phyloP scores from a whole-genome alignment of 805 yeast genomes.

The Pichia cephalocereana region DNA sequence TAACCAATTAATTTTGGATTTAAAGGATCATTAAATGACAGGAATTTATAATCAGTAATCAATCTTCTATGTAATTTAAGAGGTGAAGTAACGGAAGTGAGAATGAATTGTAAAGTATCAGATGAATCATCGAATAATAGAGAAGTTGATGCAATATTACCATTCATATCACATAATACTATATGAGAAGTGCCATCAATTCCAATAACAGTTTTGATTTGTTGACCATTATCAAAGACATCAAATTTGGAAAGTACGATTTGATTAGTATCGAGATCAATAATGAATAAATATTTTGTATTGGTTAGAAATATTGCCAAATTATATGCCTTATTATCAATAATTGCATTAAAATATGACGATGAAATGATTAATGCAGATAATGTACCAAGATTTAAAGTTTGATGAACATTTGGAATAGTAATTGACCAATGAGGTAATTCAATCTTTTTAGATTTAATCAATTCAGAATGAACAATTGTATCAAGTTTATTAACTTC shows the following conservation, averaged over 20 bases:
- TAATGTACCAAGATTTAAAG: slow-evolving; percentile 10
- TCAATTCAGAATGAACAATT: slow-evolving; percentile 18
- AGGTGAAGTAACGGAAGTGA: neutral
- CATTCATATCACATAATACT: slow-evolving; percentile 27
- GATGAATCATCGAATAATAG: neutral
- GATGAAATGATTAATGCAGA: slow-evolving; percentile 22
- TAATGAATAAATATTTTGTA: slow-evolving; percentile 18
- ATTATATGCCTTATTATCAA: slow-evolving; percentile 1
- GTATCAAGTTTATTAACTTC: slow-evolving; percentile 7
- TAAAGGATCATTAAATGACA: slow-evolving; percentile 3
- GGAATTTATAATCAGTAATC: slow-evolving; percentile 14
- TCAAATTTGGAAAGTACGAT: slow-evolving; percentile 7
- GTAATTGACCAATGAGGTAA: slow-evolving; percentile 22
- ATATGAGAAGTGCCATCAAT: slow-evolving; percentile 16
- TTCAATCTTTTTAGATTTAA: slow-evolving; percentile 11
- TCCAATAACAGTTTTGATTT: slow-evolving; percentile 15
- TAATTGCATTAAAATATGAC: slow-evolving; percentile 7
- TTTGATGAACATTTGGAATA: slow-evolving; percentile 9
- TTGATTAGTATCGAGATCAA: slow-evolving; percentile 16
- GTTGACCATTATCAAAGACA: slow-evolving; percentile 12
- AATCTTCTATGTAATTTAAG: slow-evolving; percentile 25
- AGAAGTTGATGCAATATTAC: slow-evolving; percentile 8
- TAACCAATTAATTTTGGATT: slow-evolving; percentile 19
- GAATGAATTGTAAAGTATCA: neutral
- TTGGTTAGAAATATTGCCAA: slow-evolving; percentile 22